Percentiles rank a stretch among this genome's conserved stretches.
phyloP scores from a whole-genome alignment of 1,284 basidiomycete genomes.

The Boletus mariae region DNA sequence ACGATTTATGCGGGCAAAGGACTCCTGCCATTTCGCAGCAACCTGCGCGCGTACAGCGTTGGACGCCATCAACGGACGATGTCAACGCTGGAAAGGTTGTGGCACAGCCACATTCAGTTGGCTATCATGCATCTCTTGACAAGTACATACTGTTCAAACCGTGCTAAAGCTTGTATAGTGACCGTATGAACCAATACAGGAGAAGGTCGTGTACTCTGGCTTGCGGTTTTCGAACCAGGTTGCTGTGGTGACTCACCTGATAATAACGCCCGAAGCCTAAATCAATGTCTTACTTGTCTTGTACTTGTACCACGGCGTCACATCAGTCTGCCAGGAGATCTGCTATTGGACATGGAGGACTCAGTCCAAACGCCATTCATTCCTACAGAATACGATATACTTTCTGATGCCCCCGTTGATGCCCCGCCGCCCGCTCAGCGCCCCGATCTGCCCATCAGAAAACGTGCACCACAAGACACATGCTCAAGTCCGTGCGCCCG shows the following conservation, averaged over 20 bases:
- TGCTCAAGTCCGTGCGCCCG: not conserved
- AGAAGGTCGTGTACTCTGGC: no score
- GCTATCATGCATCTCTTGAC: no score
- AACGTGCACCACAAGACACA: slow-evolving; percentile 11
- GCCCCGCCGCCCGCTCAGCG: not conserved
- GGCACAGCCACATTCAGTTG: slow-evolving; percentile 22
- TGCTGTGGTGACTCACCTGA: not conserved
- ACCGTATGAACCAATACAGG: no score
- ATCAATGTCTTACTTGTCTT: not conserved
- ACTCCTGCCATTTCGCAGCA: slow-evolving; percentile 68
- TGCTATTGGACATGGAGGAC: slow-evolving; percentile 13
- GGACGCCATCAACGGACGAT: slow-evolving; percentile 42
- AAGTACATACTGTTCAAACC: no score
- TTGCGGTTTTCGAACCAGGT: no score
- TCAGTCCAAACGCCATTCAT: slow-evolving; percentile 21
- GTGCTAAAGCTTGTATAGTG: no score
- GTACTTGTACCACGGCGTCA: not conserved
- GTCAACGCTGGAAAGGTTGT: not conserved
- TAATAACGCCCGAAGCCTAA: not conserved
- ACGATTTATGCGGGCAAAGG: slow-evolving; percentile 63
- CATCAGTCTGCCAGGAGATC: not conserved
- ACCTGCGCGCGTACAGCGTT: slow-evolving; percentile 58
- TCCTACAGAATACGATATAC: slow-evolving; percentile 20
- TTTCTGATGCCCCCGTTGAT: slow-evolving; percentile 3
- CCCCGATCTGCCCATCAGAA: slow-evolving; percentile 6